phyloP scores from a whole-genome alignment of 805 yeast species.

The Barnettozyma salicaria region DNA sequence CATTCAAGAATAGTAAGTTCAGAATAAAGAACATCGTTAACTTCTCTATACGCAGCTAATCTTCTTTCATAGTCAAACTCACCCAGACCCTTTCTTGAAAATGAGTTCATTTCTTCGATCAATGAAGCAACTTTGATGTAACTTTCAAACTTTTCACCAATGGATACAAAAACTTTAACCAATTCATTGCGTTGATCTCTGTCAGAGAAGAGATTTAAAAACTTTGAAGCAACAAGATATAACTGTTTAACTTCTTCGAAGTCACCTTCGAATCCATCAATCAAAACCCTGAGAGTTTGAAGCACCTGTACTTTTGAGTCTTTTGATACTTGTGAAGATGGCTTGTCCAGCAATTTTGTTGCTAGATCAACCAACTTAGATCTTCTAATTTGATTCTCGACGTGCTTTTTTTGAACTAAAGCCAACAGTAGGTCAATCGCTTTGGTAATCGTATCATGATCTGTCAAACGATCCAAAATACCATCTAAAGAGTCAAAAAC shows the following conservation, averaged over 20 bases:
- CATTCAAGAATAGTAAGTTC: constrained; percentile 53
- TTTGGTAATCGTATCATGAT: constrained; percentile 42
- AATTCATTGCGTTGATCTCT: constrained; percentile 56
- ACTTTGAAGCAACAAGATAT: constrained; percentile 46
- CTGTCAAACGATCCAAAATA: constrained; percentile 34
- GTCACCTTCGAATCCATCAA: constrained; percentile 47
- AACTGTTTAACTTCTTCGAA: constrained; percentile 44
- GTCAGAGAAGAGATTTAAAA: constrained; percentile 56
- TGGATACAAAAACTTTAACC: constrained; percentile 49
- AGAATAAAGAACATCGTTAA: constrained; percentile 51
- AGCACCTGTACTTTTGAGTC: constrained; percentile 52
- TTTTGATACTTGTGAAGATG: constrained; percentile 43
- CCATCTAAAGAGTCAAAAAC: constrained; percentile 46
- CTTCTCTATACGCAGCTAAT: constrained; percentile 54
- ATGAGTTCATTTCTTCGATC: constrained; percentile 66
- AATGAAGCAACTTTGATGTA: constrained; percentile 43
- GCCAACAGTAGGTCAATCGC: constrained; percentile 46
- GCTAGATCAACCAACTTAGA: constrained; percentile 49
- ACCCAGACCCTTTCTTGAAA: constrained; percentile 51
- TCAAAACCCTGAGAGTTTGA: constrained; percentile 48
- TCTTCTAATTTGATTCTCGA: constrained; percentile 50
- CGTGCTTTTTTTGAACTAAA: constrained; percentile 52
- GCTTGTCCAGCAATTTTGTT: constrained; percentile 54
- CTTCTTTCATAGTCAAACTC: constrained; percentile 78
- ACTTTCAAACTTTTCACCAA: constrained; percentile 47